Conservation (phyloP, 306 rosid genomes). For the barrel medic (Medicago truncatula) region DNA sequence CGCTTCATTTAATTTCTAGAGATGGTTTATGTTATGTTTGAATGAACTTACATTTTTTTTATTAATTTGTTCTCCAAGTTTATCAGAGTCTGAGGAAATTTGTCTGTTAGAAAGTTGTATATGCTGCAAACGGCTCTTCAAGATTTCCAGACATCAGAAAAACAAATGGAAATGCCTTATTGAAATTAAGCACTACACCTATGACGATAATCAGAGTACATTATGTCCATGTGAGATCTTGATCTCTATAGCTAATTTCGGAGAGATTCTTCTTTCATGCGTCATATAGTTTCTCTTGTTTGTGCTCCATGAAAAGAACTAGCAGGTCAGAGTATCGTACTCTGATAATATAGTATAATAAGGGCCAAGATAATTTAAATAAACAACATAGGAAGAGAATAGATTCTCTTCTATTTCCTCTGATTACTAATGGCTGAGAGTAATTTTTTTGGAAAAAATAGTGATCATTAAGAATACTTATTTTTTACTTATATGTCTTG, state of each 20-base stretch:
- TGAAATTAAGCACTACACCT: constrained; percentile 81
- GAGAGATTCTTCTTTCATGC: background rate
- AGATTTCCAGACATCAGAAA: constrained; percentile 81
- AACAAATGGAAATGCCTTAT: constrained; percentile 75
- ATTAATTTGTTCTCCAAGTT: constrained; percentile 32
- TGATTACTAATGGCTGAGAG: too few relatives aligned
- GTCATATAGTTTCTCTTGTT: too few relatives aligned
- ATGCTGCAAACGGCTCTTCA: constrained; percentile 74
- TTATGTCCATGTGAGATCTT: constrained; percentile 80
- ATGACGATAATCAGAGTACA: constrained; percentile 96
- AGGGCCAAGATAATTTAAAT: too few relatives aligned
- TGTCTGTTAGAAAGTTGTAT: constrained; percentile 67
- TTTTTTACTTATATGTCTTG: constrained; percentile 42
- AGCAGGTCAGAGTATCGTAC: too few relatives aligned
- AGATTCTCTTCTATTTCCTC: too few relatives aligned
- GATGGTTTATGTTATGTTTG: too few relatives aligned
- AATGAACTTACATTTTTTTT: background rate
- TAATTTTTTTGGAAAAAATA: background rate
- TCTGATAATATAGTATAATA: too few relatives aligned
- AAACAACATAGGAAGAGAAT: too few relatives aligned
- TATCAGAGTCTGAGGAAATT: constrained; percentile 26
- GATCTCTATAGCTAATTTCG: constrained; percentile 32
- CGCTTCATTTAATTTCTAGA: too few relatives aligned
- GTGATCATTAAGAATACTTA: constrained; percentile 47
- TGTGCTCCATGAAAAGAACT: too few relatives aligned